Conservation (phyloP, 2,329 filamentous ascomycete genomes). For the Fusarium chuoi region DNA sequence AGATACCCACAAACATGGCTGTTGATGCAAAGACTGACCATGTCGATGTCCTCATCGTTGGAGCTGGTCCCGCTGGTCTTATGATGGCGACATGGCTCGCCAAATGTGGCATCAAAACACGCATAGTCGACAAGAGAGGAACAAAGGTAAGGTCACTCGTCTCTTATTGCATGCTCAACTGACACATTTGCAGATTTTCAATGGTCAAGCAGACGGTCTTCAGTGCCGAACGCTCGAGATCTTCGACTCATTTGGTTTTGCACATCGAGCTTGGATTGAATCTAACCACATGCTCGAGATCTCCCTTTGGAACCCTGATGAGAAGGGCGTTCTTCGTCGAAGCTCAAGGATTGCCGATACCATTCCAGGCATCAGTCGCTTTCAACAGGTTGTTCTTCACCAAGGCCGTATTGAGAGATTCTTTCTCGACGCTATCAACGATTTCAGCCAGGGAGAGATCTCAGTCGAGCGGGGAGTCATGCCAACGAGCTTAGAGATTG, state of each 20-base stretch:
- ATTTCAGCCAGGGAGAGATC: background rate
- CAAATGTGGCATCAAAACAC: constrained; percentile 25
- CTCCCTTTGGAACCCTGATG: constrained; percentile 1
- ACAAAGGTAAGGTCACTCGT: background rate
- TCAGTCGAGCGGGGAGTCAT: background rate
- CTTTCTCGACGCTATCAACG: constrained; percentile 69
- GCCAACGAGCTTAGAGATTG: background rate
- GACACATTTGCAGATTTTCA: background rate
- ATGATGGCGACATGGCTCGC: constrained; percentile 13
- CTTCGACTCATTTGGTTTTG: constrained; percentile 77
- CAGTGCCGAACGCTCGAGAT: constrained; percentile 64
- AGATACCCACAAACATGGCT: background rate
- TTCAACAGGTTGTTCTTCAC: constrained; percentile 74
- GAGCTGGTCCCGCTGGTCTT: background rate
- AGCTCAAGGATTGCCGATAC: constrained; percentile 72
- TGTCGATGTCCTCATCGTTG: constrained; percentile 5
- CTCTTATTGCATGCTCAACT: background rate
- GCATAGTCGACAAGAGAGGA: constrained; percentile 25
- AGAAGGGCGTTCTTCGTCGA: constrained; percentile 44
- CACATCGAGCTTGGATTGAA: constrained; percentile 71
- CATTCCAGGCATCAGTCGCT: constrained; percentile 67
- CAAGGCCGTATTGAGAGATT: constrained; percentile 77
- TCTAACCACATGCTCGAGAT: constrained; percentile 74
- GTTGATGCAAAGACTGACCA: background rate
- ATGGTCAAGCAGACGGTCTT: constrained; percentile 26